Evolutionary conservation across 345 rosid species (phyloP).

Genomic region (Aquilaria malaccensis): DNA sequence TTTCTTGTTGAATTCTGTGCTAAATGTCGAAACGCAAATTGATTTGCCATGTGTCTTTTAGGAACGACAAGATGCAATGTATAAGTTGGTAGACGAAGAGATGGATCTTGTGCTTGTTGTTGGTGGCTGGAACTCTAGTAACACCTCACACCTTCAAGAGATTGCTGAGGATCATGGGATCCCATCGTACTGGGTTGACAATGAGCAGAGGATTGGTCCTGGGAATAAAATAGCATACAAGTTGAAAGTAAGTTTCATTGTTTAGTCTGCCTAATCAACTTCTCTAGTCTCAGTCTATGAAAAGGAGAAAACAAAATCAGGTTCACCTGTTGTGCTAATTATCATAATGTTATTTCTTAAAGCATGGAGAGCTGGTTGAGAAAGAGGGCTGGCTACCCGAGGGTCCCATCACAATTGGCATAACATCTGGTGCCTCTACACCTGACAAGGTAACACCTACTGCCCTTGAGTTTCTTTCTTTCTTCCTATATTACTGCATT

Average conservation of each 20-base stretch:
- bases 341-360: slow-evolving; percentile 1
- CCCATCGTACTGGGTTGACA: slow-evolving; percentile 92
- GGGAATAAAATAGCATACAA: slow-evolving; percentile 87
- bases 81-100: slow-evolving; percentile 79
- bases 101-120: slow-evolving; percentile 83
- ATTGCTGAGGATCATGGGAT: slow-evolving; percentile 80
- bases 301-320: background rate
- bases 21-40: background rate
- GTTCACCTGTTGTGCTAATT: slow-evolving; percentile 4
- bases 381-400: slow-evolving; percentile 82
- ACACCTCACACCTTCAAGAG: slow-evolving; percentile 98
- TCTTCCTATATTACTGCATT: background rate
- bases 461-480: background rate
- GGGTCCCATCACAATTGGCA: slow-evolving; percentile 86
- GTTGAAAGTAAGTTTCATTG: slow-evolving; percentile 45
- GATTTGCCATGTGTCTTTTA: slow-evolving; percentile 22
- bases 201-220: slow-evolving; percentile 83
- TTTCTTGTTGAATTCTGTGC: too few species aligned
- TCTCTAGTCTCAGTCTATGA: background rate
- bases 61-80: slow-evolving; percentile 99
- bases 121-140: slow-evolving; percentile 99
- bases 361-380: slow-evolving; percentile 97
- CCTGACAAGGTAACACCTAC: slow-evolving; percentile 70
- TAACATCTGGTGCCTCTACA: slow-evolving; percentile 97
- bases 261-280: background rate